Percentiles rank a stretch among this genome's conserved stretches.
These are phyloP conservation scores for Huntiella savannae DNA, from an alignment of 2,329 filamentous ascomycete species.

Conservation along the genomic window DNA sequence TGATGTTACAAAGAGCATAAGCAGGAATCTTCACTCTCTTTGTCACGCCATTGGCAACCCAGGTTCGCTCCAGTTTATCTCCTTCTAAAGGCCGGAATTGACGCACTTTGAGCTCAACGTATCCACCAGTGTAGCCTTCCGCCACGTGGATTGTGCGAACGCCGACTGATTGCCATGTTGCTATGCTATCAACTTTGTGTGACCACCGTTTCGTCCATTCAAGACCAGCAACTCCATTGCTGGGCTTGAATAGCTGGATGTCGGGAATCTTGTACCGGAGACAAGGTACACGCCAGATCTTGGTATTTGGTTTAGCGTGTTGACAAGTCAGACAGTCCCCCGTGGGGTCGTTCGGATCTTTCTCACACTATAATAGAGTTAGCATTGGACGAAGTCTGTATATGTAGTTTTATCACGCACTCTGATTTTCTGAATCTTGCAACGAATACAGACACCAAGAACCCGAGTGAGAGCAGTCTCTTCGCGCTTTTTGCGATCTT, in stretches of 20 bases:
- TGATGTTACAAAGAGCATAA: slow-evolving; percentile 36
- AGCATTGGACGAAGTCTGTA: not conserved
- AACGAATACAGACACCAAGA: slow-evolving; percentile 40
- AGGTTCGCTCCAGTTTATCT: slow-evolving; percentile 35
- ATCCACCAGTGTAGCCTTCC: slow-evolving; percentile 32
- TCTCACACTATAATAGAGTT: slow-evolving; percentile 27
- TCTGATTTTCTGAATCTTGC: slow-evolving; percentile 41
- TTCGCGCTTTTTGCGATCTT: slow-evolving; percentile 29
- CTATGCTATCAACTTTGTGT: slow-evolving; percentile 34
- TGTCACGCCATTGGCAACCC: slow-evolving; percentile 26
- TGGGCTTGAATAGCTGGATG: slow-evolving; percentile 37
- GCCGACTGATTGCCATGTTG: slow-evolving; percentile 34
- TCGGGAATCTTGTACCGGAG: slow-evolving; percentile 42
- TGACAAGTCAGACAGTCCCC: slow-evolving; percentile 35
- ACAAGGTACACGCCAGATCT: slow-evolving; percentile 35
- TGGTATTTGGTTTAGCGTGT: slow-evolving; percentile 27
- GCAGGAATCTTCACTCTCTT: slow-evolving; percentile 33
- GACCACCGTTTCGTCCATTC: slow-evolving; percentile 42
- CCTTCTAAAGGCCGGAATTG: slow-evolving; percentile 34
- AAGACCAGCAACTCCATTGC: slow-evolving; percentile 32
- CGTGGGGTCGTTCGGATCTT: slow-evolving; percentile 26
- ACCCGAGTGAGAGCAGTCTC: slow-evolving; percentile 37
- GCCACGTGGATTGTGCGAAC: slow-evolving; percentile 30
- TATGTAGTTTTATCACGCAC: slow-evolving; percentile 22
- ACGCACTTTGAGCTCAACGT: slow-evolving; percentile 31